Base-by-base conservation (phyloP, 768 basidiomycete species). In the Pleurotus cornucopiae region DNA sequence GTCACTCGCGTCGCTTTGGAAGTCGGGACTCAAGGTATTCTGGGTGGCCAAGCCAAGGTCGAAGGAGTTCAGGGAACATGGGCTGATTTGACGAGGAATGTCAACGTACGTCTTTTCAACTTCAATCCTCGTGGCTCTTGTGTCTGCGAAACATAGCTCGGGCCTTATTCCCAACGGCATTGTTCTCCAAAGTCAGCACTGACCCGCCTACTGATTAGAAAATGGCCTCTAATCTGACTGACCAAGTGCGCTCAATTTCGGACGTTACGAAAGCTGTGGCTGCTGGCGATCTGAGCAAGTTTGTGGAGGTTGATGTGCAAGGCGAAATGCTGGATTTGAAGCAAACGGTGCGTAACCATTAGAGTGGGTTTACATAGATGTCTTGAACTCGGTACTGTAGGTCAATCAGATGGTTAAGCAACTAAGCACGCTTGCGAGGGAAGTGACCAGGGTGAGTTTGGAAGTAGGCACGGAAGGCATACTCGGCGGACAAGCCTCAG, bases 391-490 rank as follows among this genome's bases (percentile, higher is more conserved):
- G 34, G 14, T n/a, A 25, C 18, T 14, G 34, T 11, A 53, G 51
- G 92, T 74, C 81, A 96, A 77, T 83, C 93, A 63, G 72, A 94
- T 75, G 95, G 95, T 73, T 79, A 94, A 84, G 18, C 86, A 89
- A 64, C 68, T 92, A 34, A 85, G 80, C 18, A 88, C 85, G 0
- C 73, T 91, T 4, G 88, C 86, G 1, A 86, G 83, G 48, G 88
- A 91, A 63, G 93, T 96, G n/a, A 93, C 91, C 12, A 79, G 93
- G 57, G 96, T 98, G 14, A 88, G 87, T 40, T 76, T 97, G 60
- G 95, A 97, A 69, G 93, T 95, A 60, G 93, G 93, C 44, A 93
- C 87, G 38, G 89, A 94, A 68, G 93, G 94, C 68, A 96, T 91
- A 47, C 78, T 98, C 68, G 95, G 94, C 58, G 94, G 94, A 14